Evolutionary conservation across 106 monocot genomes (phyloP), one percentile per base, ranked within the genome.

Genomic region (Acorus gramineus): DNA sequence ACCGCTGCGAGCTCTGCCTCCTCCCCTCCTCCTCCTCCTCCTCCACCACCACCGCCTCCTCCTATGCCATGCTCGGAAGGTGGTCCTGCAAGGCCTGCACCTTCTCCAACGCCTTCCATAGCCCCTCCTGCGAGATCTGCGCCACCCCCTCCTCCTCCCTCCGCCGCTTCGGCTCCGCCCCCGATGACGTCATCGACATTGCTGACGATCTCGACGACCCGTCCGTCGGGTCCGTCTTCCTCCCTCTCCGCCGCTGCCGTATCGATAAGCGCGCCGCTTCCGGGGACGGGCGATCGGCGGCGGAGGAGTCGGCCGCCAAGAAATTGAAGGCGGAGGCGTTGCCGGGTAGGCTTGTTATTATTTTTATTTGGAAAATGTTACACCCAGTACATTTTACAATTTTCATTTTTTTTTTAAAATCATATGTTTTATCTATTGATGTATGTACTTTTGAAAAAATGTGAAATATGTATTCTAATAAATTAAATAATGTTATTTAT

Each of bases 1-100:
- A 28, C 28, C 28, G 28, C 70, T 93, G 93, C 78, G 60, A 73
- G 50, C 66, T 88, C 69, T 93, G 93, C 85, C 76, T 74, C 53
- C 76, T 83, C 42, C 59, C 63, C 42, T 63, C 47, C 11, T 28
- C 12, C 73, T 68, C 42, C 42, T 11, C 52, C 5, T 46, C 56
- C 45, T 9, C n/a, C 52, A 5, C 66, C 44, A 47, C 74, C 46
- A 11, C 77, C 2, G 56, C 76, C 7, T 49, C 81, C 2, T 76
- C 77, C 7, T 43, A 64, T 14, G 56, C 76, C 6, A 28, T 28
- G 28, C 28, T 28, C 28, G 28, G 28, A 12, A 52, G 43, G 2
- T 80, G 74, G 76, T 53, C 73, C 2, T 69, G 81, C 74, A 54
- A 50, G 6, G 65, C 71, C 47, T 75, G 76, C 56, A 61, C 76